Conservation (phyloP, 768 basidiomycete genomes). For the Auricularia sp. region DNA sequence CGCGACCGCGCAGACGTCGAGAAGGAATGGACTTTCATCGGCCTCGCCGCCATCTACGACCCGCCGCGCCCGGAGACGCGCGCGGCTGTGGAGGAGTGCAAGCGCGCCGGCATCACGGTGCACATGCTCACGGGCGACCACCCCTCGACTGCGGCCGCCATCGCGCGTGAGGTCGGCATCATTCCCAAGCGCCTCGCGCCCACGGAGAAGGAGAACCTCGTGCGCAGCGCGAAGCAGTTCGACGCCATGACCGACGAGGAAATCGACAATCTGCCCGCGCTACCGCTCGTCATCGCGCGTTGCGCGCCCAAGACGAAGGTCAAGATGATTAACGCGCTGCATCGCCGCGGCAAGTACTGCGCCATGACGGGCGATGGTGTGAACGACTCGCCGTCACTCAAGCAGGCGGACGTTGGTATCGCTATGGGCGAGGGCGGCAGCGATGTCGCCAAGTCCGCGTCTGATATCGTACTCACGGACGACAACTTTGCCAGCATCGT, state of each 20-base stretch:
- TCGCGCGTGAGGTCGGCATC: conserved; percentile 53
- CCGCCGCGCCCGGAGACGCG: conserved; percentile 45
- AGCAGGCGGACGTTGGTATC: conserved; percentile 52
- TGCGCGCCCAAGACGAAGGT: conserved; percentile 58
- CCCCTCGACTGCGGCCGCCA: conserved; percentile 49
- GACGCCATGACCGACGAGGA: conserved; percentile 19
- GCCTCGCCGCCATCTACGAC: conserved; percentile 44
- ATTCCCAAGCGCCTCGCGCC: conserved; percentile 33
- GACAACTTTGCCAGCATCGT: conserved; percentile 59
- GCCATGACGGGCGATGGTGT: conserved; percentile 62
- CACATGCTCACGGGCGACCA: conserved; percentile 48
- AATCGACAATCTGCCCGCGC: conserved; percentile 22
- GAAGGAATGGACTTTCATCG: conserved; percentile 37
- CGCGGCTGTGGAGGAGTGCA: conserved; percentile 40
- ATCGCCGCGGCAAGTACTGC: conserved; percentile 40
- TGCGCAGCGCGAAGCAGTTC: conserved; percentile 19
- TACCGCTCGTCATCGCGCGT: conserved; percentile 47
- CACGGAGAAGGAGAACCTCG: conserved; percentile 25
- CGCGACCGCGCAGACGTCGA: conserved; percentile 37
- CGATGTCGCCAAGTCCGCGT: conserved; percentile 32
- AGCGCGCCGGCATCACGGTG: conserved; percentile 41
- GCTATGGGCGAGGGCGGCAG: conserved; percentile 43
- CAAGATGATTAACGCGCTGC: conserved; percentile 50
- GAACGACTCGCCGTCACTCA: conserved; percentile 49
- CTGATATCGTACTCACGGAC: conserved; percentile 50